phyloP scores from a whole-genome alignment of 805 yeast species.

The Saccharomycopsis microspora region DNA sequence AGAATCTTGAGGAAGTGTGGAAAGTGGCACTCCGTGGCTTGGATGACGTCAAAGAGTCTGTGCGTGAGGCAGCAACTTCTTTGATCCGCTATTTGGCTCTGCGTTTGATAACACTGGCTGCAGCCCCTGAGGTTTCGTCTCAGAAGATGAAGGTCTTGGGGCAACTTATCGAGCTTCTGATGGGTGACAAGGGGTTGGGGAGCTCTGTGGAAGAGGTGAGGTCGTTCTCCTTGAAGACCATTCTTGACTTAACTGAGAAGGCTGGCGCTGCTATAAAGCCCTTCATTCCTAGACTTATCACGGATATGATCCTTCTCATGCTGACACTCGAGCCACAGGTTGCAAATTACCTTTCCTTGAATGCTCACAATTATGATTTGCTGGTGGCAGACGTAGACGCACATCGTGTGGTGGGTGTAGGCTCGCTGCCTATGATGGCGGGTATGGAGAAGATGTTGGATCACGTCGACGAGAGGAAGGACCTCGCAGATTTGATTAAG shows the following conservation, averaged over 20 bases:
- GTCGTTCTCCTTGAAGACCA: conserved; percentile 59
- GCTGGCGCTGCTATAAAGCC: conserved; percentile 47
- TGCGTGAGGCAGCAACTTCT: conserved; percentile 65
- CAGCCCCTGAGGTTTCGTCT: conserved; percentile 23
- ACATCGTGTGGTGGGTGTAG: conserved; percentile 58
- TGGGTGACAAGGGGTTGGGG: conserved; percentile 68
- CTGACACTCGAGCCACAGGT: conserved; percentile 89
- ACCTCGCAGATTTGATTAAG: conserved; percentile 37
- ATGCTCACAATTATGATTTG: conserved; percentile 80
- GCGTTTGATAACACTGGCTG: conserved; percentile 46
- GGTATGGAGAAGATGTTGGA: conserved; percentile 65
- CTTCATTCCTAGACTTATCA: conserved; percentile 57
- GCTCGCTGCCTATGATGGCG: conserved; percentile 82
- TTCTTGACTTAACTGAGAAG: conserved; percentile 58
- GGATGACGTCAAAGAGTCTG: conserved; percentile 94
- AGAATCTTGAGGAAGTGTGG: conserved; percentile 62
- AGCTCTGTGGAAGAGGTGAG: conserved; percentile 83
- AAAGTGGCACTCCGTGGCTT: conserved; percentile 74
- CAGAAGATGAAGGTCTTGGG: conserved; percentile 23
- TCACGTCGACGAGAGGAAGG: conserved; percentile 37
- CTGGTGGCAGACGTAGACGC: conserved; percentile 66
- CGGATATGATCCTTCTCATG: conserved; percentile 59
- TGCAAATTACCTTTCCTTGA: conserved; percentile 71
- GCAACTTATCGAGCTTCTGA: conserved; percentile 62
- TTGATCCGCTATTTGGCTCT: conserved; percentile 59